Base-by-base conservation (phyloP, 1,284 basidiomycete genomes). In the Chalciporus sp. region DNA sequence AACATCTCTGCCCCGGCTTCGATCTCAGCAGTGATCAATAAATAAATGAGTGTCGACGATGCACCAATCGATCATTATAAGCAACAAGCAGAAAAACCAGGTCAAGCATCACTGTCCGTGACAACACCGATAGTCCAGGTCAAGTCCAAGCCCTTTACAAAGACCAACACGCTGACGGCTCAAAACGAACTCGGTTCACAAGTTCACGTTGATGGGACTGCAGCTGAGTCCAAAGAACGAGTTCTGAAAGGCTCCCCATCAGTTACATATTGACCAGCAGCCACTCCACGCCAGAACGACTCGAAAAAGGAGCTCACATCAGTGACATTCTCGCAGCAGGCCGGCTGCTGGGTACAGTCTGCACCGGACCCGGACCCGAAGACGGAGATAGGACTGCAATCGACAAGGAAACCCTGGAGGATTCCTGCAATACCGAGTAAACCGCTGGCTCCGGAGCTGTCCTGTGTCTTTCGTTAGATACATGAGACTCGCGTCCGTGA, bases 171-270 rank as follows among this genome's bases (percentile, higher is more conserved):
- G 9, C 3, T 9, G 10, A 14, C 3, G 29, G 2, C 12, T 14
- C 33, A 10, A 35, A 35, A 14, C 44, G 28, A 28, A 43, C 6
- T 9, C 6, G 33, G 33, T 14, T 35, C 29, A 66, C 47, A 16
- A 0, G 33, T 9, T 7, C 20, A 58, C 0, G 42, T 46, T 28
- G 42, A 63, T 0, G 14, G 62, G 60, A 4, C 14, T 47, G 50
- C 60, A 61, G 33, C 12, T 14, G 1, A 57, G 41, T 39, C 64
- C 0, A 8, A 60, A 3, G 3, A 23, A 23, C 23, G 23, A 0
- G 5, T 7, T 27, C 61, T 62, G 51, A 40, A 65, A 4, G 19
- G n/a, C 7, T n/a, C 4, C 4, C 11, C 31, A 33, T 33, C 31
- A 33, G 31, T 33, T 3, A 3, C 14, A 6, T 12, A 11, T 29